A percentile compares a stretch with the other conserved stretches of the same genome.
phyloP scores from a whole-genome alignment of 2,329 filamentous ascomycete species.

The Verticillium tricorpus region DNA sequence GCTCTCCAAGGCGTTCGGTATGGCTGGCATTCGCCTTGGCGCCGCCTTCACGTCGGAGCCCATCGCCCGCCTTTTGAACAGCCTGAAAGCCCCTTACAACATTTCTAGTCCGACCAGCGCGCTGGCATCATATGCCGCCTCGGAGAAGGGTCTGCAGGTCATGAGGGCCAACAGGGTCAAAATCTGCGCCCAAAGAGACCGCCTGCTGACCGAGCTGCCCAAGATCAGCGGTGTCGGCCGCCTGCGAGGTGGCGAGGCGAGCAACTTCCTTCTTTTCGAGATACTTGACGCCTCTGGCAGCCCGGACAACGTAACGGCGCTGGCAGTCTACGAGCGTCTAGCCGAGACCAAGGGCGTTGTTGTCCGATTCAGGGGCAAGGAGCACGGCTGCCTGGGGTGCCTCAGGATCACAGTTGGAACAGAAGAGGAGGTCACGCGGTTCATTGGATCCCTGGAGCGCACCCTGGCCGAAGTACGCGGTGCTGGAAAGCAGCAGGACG shows the following conservation, averaged over 20 bases:
- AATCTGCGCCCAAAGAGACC: constrained; percentile 72
- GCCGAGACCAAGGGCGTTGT: constrained; percentile 87
- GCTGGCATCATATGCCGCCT: constrained; percentile 70
- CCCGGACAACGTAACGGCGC: constrained; percentile 73
- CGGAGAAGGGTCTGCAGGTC: constrained; percentile 59
- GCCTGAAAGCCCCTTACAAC: constrained; percentile 94
- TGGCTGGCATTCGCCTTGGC: constrained; percentile 89
- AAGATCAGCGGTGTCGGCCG: constrained; percentile 72
- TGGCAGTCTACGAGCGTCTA: constrained; percentile 77
- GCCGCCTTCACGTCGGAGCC: constrained; percentile 73
- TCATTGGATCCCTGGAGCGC: constrained; percentile 63
- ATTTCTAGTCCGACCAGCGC: constrained; percentile 83
- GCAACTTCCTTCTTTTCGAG: constrained; percentile 90
- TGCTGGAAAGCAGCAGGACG: constrained; percentile 17
- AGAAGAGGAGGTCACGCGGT: constrained; percentile 75
- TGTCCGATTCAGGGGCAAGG: constrained; percentile 88
- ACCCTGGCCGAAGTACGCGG: constrained; percentile 42
- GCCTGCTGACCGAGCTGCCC: constrained; percentile 69
- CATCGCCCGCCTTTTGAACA: constrained; percentile 80
- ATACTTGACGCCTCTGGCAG: constrained; percentile 69
- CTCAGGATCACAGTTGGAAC: constrained; percentile 91
- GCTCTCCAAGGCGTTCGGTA: constrained; percentile 93
- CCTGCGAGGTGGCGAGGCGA: constrained; percentile 72
- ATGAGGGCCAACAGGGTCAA: constrained; percentile 69
- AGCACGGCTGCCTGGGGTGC: constrained; percentile 84